Percentiles rank a stretch among this genome's conserved stretches.
These are phyloP conservation scores for Colletotrichum sp. DNA, from an alignment of 2,329 filamentous ascomycete genomes.

Conservation along the genomic window DNA sequence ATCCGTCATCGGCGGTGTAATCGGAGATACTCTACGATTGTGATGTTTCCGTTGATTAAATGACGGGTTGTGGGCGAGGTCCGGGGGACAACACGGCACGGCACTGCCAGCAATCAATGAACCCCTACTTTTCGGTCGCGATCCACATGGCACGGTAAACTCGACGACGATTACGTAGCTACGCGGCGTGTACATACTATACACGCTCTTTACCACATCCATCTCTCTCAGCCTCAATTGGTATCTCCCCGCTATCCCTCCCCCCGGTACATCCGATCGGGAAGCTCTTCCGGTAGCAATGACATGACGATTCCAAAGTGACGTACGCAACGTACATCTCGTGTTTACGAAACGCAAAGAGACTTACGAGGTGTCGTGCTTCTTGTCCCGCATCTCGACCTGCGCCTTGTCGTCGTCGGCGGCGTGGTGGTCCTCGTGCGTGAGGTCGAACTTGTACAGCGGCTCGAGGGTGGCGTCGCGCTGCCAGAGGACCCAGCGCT, in stretches of 20 bases:
- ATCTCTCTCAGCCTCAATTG: background rate
- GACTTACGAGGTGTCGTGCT: background rate
- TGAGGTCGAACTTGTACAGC: constrained; percentile 45
- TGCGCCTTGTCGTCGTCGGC: constrained; percentile 41
- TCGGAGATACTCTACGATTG: background rate
- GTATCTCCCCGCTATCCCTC: background rate
- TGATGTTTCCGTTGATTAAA: background rate
- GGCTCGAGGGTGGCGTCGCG: constrained; percentile 41
- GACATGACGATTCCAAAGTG: background rate
- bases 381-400: constrained; percentile 41
- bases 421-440: constrained; percentile 26
- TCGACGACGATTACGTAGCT: constrained; percentile 7
- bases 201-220: background rate
- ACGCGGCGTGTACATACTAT: background rate
- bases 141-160: background rate
- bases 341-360: background rate
- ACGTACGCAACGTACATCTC: background rate
- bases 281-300: background rate
- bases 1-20: background rate
- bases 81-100: background rate
- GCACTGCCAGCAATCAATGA: background rate
- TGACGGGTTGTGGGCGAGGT: background rate
- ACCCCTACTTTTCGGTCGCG: background rate
- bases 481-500: constrained; percentile 31
- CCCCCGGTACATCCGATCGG: background rate